A percentile compares a stretch with the other conserved stretches of the same genome.
Evolutionary conservation across 495 filamentous ascomycete genomes (phyloP).

Genomic region (Hypoxylon subgilvum): DNA sequence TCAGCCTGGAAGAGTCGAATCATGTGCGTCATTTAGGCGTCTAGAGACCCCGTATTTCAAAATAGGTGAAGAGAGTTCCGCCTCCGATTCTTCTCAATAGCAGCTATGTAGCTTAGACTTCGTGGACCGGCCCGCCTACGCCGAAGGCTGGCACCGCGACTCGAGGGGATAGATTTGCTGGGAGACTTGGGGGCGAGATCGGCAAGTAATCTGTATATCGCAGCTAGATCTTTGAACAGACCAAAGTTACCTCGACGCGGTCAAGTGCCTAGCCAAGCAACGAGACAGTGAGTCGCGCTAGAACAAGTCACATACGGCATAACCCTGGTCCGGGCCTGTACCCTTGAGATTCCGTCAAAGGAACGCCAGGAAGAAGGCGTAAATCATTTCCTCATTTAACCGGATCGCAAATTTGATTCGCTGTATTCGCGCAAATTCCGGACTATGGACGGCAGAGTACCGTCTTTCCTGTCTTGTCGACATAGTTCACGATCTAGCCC

Average conservation of each 20-base stretch:
- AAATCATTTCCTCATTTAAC: slow-evolving; percentile 19
- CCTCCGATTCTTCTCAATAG: neutral
- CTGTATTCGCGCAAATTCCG: neutral
- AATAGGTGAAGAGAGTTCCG: neutral
- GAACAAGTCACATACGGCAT: neutral
- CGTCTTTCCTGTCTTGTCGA: slow-evolving; percentile 18
- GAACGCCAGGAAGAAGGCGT: neutral
- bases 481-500: neutral
- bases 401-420: slow-evolving; percentile 24
- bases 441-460: slow-evolving; percentile 5
- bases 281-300: neutral
- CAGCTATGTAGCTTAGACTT: neutral
- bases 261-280: slow-evolving; percentile 3
- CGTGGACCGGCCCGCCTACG: slow-evolving; percentile 20
- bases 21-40: neutral
- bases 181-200: neutral
- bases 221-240: neutral
- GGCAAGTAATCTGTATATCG: neutral
- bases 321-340: neutral
- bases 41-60: neutral
- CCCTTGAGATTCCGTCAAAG: neutral
- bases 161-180: neutral
- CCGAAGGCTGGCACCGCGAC: neutral
- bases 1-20: too few relatives aligned
- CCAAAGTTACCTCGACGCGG: neutral